Percentiles rank a stretch among this genome's conserved stretches.
Conservation (phyloP, 139 green algal genomes). For the Spirogloea muscicola region DNA sequence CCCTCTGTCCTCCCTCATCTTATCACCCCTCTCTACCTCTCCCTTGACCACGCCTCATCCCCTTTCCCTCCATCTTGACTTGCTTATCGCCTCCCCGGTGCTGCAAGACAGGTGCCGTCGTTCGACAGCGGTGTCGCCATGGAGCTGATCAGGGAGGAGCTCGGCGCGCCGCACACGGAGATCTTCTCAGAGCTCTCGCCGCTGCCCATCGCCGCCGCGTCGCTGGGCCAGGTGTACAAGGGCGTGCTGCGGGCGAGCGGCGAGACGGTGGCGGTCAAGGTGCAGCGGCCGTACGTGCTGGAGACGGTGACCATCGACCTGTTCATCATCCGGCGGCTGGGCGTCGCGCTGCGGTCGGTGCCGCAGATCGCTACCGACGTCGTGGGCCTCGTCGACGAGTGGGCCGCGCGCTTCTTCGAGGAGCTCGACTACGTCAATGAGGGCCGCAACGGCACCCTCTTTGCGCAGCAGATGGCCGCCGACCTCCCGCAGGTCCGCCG, state of each 20-base stretch:
- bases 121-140: constrained; percentile 53
- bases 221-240: constrained; percentile 89
- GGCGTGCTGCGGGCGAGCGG: constrained; percentile 66
- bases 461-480: constrained; percentile 77
- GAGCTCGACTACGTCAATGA: constrained; percentile 97
- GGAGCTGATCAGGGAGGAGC: constrained; percentile 59
- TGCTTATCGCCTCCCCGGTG: too few relatives aligned
- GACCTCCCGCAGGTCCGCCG: constrained; percentile 86
- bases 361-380: constrained; percentile 74
- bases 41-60: constrained; percentile 44
- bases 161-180: constrained; percentile 65
- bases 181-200: constrained; percentile 80
- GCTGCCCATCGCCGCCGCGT: constrained; percentile 81
- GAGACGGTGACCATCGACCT: constrained; percentile 82
- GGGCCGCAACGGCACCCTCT: constrained; percentile 75
- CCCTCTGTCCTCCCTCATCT: not conserved
- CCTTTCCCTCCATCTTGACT: too few relatives aligned
- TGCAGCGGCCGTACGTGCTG: constrained; percentile 83
- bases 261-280: constrained; percentile 88
- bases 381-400: constrained; percentile 95
- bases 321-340: constrained; percentile 73
- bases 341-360: constrained; percentile 43
- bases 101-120: too few relatives aligned
- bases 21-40: not conserved
- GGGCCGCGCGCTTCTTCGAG: constrained; percentile 94